A percentile compares a stretch with the other conserved stretches of the same genome.
Evolutionary conservation across 2,329 filamentous ascomycete species (phyloP).

Genomic region (Bipolaris gigantea): DNA sequence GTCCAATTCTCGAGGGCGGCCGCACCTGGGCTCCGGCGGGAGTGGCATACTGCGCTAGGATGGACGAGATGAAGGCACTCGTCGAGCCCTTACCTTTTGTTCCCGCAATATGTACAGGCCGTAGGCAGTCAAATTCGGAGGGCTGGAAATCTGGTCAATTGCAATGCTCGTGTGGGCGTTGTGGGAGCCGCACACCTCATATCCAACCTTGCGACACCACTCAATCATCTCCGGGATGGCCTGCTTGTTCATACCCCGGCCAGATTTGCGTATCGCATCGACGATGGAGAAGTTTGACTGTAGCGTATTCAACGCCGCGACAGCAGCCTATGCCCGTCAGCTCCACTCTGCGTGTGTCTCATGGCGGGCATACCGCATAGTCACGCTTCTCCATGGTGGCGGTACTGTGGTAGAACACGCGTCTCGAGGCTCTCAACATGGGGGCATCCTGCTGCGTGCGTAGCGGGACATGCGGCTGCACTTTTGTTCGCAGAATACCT

Average conservation of each 20-base stretch:
- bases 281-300: slow-evolving; percentile 79
- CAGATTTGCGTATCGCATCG: slow-evolving; percentile 75
- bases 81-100: slow-evolving; percentile 95
- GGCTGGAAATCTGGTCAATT: slow-evolving; percentile 50
- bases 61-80: slow-evolving; percentile 78
- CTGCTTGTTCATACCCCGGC: slow-evolving; percentile 69
- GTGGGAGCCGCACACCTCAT: slow-evolving; percentile 61
- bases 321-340: slow-evolving; percentile 60
- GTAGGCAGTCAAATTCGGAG: slow-evolving; percentile 62
- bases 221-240: slow-evolving; percentile 81
- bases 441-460: slow-evolving; percentile 25
- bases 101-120: slow-evolving; percentile 80
- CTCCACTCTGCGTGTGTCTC: neutral
- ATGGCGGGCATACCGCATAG: slow-evolving; percentile 36
- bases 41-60: slow-evolving; percentile 66
- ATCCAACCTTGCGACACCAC: slow-evolving; percentile 76
- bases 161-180: neutral
- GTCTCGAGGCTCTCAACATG: slow-evolving; percentile 36
- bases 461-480: neutral
- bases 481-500: slow-evolving; percentile 14
- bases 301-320: slow-evolving; percentile 72
- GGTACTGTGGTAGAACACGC: slow-evolving; percentile 22
- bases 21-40: slow-evolving; percentile 35
- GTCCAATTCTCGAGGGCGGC: slow-evolving; percentile 63
- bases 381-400: slow-evolving; percentile 39